Conservation (phyloP, 768 basidiomycete species). For the Pisolithus marmoratus region DNA sequence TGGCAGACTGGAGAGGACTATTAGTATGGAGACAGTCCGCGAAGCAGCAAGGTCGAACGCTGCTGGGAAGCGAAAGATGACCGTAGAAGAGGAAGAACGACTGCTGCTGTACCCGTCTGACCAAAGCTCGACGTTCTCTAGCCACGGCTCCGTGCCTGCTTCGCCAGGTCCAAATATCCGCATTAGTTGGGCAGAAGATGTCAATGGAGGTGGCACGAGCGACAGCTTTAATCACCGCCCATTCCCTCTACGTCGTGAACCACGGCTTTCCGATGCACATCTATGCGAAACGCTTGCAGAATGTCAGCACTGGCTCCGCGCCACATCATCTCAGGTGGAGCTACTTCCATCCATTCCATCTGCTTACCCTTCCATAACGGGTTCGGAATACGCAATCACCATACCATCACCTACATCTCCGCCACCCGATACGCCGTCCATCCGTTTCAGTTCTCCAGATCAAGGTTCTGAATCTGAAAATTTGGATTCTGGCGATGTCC, state of each 20-base stretch:
- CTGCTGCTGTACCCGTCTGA: not conserved
- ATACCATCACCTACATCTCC: conserved; percentile 15
- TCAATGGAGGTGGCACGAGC: conserved; percentile 6
- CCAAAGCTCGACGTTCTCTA: conserved; percentile 4
- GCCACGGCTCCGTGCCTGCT: conserved; percentile 13
- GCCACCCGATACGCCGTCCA: conserved; percentile 9
- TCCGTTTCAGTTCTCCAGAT: not conserved
- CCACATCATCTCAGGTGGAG: conserved; percentile 6
- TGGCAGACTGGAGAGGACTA: conserved; percentile 23
- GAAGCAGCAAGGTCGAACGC: conserved; percentile 4
- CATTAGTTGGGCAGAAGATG: conserved; percentile 11
- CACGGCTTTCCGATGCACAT: not conserved
- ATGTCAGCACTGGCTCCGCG: conserved; percentile 1
- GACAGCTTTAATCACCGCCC: not conserved
- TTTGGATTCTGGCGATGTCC: not conserved
- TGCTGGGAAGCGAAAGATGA: conserved; percentile 10
- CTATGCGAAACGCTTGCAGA: not conserved
- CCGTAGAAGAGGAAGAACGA: not conserved
- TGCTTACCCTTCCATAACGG: conserved; percentile 11
- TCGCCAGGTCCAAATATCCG: conserved; percentile 14
- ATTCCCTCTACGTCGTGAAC: not conserved
- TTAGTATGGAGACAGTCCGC: conserved; percentile 41
- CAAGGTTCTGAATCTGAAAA: conserved; percentile 14
- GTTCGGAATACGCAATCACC: conserved; percentile 20
- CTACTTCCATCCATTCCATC: conserved; percentile 27